These are phyloP conservation scores for Telfairia occidentalis DNA, from an alignment of 331 rosid species.

Conservation along the genomic window DNA sequence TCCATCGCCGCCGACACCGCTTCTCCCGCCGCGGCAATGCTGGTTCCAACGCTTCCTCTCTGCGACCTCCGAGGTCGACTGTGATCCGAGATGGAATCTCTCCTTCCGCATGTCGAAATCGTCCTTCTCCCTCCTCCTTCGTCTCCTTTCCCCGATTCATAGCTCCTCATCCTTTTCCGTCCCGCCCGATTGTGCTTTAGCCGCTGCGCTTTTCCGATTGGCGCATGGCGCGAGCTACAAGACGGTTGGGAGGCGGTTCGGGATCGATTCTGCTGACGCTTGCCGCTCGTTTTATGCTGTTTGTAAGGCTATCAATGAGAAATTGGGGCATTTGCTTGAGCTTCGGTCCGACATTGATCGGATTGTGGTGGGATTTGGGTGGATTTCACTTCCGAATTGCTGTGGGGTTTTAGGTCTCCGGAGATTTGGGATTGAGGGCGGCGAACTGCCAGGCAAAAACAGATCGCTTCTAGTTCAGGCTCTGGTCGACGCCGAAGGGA, in stretches of 20 bases:
- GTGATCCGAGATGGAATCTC: constrained; percentile 43
- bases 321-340: constrained; percentile 47
- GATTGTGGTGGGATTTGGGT: constrained; percentile 42
- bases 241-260: constrained; percentile 47
- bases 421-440: constrained; percentile 29
- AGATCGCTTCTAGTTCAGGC: constrained; percentile 52
- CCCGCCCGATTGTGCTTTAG: constrained; percentile 41
- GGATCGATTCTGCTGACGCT: constrained; percentile 32
- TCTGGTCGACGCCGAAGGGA: constrained; percentile 63
- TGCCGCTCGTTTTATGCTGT: constrained; percentile 50
- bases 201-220: constrained; percentile 50
- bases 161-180: constrained; percentile 23
- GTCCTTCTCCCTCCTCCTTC: constrained; percentile 48
- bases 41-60: constrained; percentile 65
- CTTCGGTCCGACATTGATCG: constrained; percentile 34
- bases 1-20: not conserved
- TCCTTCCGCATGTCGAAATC: constrained; percentile 53
- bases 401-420: constrained; percentile 58
- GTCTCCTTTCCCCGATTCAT: constrained; percentile 40
- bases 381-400: constrained; percentile 64
- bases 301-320: constrained; percentile 36
- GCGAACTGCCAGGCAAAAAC: constrained; percentile 28
- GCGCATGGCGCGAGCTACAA: constrained; percentile 58
- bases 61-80: constrained; percentile 13
- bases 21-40: constrained; percentile 14